phyloP scores from a whole-genome alignment of 805 yeast genomes.

The Torulaspora gathmanii region DNA sequence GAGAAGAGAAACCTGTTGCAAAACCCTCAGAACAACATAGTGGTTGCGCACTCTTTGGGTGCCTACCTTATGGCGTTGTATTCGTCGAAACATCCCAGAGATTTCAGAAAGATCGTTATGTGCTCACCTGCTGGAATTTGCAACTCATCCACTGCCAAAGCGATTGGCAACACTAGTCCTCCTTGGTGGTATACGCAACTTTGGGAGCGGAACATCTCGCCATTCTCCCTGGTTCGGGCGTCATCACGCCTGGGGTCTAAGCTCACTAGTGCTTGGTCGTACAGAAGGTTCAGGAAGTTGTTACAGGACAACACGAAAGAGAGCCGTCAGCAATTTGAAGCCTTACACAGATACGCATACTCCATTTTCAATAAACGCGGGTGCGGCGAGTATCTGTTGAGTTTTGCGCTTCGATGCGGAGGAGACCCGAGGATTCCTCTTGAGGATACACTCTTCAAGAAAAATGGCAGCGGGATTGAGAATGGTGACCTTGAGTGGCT shows the following conservation, averaged over 20 bases:
- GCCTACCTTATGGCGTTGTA: slow-evolving; percentile 74
- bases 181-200: slow-evolving; percentile 75
- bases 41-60: slow-evolving; percentile 90
- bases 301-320: slow-evolving; percentile 29
- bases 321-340: slow-evolving; percentile 25
- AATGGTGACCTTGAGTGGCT: slow-evolving; percentile 56
- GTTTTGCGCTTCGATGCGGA: slow-evolving; percentile 82
- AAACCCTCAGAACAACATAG: slow-evolving; percentile 42
- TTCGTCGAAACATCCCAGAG: slow-evolving; percentile 54
- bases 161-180: slow-evolving; percentile 35
- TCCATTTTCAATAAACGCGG: slow-evolving; percentile 82
- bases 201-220: slow-evolving; percentile 86
- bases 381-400: slow-evolving; percentile 88
- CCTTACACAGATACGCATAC: slow-evolving; percentile 75
- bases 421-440: slow-evolving; percentile 82
- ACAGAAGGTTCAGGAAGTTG: slow-evolving; percentile 60
- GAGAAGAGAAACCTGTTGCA: slow-evolving; percentile 18
- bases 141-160: slow-evolving; percentile 35
- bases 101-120: slow-evolving; percentile 64
- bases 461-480: slow-evolving; percentile 22
- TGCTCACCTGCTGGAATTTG: slow-evolving; percentile 86
- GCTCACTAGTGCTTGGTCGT: slow-evolving; percentile 85
- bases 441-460: slow-evolving; percentile 28
- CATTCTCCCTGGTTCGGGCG: slow-evolving; percentile 72
- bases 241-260: slow-evolving; percentile 81